Conservation (phyloP, 1,284 basidiomycete species). For the Dichomitus squalens region DNA sequence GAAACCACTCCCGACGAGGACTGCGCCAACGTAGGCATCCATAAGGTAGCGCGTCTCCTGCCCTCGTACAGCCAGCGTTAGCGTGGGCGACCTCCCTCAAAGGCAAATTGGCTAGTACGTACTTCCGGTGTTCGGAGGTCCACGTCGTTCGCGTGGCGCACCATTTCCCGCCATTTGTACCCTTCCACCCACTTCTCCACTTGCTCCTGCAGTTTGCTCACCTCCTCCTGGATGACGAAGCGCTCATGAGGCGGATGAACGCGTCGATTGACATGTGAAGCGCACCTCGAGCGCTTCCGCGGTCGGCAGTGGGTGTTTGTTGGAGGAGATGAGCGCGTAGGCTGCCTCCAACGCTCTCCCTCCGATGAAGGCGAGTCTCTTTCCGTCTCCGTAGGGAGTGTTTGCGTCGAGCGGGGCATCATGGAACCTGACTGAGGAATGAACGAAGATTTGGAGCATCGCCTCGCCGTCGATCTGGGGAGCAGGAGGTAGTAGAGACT, state of each 20-base stretch:
- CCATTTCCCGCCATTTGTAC: conserved; percentile 58
- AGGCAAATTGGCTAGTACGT: too few relatives aligned
- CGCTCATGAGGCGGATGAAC: too few relatives aligned
- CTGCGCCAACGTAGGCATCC: conserved; percentile 66
- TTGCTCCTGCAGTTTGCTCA: conserved; percentile 40
- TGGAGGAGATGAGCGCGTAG: conserved; percentile 53
- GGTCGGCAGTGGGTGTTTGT: conserved; percentile 49
- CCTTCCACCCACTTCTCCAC: conserved; percentile 58
- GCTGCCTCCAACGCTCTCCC: conserved; percentile 50
- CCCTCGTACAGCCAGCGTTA: conserved; percentile 6
- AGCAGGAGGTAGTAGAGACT: conserved; percentile 35
- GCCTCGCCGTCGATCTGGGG: conserved; percentile 51
- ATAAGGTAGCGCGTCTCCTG: conserved; percentile 65
- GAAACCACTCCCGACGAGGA: conserved; percentile 58
- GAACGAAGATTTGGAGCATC: conserved; percentile 66
- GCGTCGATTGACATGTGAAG: too few relatives aligned
- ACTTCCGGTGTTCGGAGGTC: conserved; percentile 52
- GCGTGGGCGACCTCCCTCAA: too few relatives aligned
- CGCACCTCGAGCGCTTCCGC: conserved; percentile 53
- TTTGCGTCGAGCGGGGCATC: conserved; percentile 39
- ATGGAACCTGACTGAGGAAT: conserved; percentile 57
- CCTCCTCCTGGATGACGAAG: conserved; percentile 35
- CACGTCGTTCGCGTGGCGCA: conserved; percentile 52
- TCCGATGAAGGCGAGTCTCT: conserved; percentile 58
- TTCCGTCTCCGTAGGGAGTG: conserved; percentile 54